phyloP scores from a whole-genome alignment of 2,329 filamentous ascomycete genomes.

The Neonectria coccinea region DNA sequence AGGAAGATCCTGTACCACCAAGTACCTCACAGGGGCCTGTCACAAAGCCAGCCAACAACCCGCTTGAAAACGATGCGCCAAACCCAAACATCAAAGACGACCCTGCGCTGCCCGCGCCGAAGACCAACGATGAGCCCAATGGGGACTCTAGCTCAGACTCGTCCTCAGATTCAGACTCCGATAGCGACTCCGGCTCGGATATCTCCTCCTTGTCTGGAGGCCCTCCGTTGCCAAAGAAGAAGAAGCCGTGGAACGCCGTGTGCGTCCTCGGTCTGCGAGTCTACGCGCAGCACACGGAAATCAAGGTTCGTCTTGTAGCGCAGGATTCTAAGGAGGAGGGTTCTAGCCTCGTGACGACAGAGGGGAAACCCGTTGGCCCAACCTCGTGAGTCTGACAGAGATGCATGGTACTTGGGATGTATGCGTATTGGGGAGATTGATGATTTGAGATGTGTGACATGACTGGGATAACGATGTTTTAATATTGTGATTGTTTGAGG shows the following conservation, averaged over 20 bases:
- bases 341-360: slow-evolving; percentile 34
- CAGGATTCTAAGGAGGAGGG: slow-evolving; percentile 44
- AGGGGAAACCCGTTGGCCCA: slow-evolving; percentile 28
- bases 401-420: background rate
- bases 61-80: slow-evolving; percentile 25
- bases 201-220: slow-evolving; percentile 22
- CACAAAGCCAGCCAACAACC: slow-evolving; percentile 16
- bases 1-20: slow-evolving; percentile 1
- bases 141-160: slow-evolving; percentile 37
- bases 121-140: slow-evolving; percentile 21
- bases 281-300: slow-evolving; percentile 51
- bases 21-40: slow-evolving; percentile 10
- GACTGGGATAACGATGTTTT: background rate
- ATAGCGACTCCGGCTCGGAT: slow-evolving; percentile 42
- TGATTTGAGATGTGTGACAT: background rate
- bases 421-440: slow-evolving; percentile 23
- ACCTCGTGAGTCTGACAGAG: slow-evolving; percentile 18
- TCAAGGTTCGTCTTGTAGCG: slow-evolving; percentile 52
- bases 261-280: slow-evolving; percentile 55
- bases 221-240: slow-evolving; percentile 27
- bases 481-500: background rate
- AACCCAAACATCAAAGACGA: slow-evolving; percentile 30
- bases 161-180: slow-evolving; percentile 36
- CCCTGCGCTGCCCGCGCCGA: slow-evolving; percentile 30
- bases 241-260: slow-evolving; percentile 56